Percentiles rank a stretch among this genome's conserved stretches.
These are phyloP conservation scores for Polytrichum formosum DNA, from an alignment of 225 moss, liverwort and hornwort species.

Conservation along the genomic window DNA sequence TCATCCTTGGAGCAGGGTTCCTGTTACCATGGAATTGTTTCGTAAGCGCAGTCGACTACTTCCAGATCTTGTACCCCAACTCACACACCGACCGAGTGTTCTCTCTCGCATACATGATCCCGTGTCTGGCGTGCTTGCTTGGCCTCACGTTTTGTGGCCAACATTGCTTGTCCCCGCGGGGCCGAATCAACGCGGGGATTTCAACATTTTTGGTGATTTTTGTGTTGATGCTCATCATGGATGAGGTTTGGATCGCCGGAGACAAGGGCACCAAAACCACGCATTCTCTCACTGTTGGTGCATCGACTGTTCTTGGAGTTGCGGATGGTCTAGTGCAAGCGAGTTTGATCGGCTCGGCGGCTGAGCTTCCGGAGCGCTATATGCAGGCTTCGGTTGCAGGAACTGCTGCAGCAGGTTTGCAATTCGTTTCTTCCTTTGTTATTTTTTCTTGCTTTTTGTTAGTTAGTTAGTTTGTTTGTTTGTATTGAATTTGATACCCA, in stretches of 20 bases:
- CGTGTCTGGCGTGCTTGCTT: slow-evolving; percentile 43
- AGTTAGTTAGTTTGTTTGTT: background rate
- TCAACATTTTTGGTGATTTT: slow-evolving; percentile 45
- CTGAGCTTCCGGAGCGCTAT: slow-evolving; percentile 80
- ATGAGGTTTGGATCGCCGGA: slow-evolving; percentile 56
- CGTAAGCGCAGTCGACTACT: slow-evolving; percentile 81
- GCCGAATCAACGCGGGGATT: slow-evolving; percentile 56
- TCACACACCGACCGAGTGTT: slow-evolving; percentile 74
- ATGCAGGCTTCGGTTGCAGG: slow-evolving; percentile 86
- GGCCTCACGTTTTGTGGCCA: slow-evolving; percentile 60
- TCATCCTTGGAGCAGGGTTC: slow-evolving; percentile 57
- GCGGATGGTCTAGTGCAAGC: slow-evolving; percentile 77
- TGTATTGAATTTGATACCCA: too few species aligned
- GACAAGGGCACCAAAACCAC: slow-evolving; percentile 43
- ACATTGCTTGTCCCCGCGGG: slow-evolving; percentile 27
- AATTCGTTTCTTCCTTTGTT: background rate
- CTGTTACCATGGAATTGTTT: slow-evolving; percentile 78
- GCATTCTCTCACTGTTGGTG: slow-evolving; percentile 43
- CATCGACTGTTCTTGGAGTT: slow-evolving; percentile 43
- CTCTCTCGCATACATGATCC: slow-evolving; percentile 68
- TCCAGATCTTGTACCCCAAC: slow-evolving; percentile 61
- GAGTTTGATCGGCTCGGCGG: slow-evolving; percentile 67
- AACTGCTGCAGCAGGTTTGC: slow-evolving; percentile 68
- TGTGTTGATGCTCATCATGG: slow-evolving; percentile 57
- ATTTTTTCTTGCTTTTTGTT: background rate